Percentiles rank a stretch among this genome's conserved stretches.
Evolutionary conservation across 129 eudicot genomes (phyloP).

Genomic region (Rutidosis leptorrhynchoides): DNA sequence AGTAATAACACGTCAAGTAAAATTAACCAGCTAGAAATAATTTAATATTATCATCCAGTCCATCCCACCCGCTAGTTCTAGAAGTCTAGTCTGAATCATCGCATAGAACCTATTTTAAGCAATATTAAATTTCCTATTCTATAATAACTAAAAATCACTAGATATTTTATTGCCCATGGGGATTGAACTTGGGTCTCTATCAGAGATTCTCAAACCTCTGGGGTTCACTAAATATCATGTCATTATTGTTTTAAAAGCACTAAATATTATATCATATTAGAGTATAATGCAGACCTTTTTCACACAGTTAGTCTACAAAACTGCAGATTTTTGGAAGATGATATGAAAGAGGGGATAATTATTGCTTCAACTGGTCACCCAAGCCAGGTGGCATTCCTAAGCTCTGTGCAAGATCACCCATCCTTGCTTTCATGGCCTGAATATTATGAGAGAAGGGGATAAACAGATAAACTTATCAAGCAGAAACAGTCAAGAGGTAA

Average conservation of each 20-base stretch:
- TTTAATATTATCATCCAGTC: too few relatives aligned
- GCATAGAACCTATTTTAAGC: not conserved
- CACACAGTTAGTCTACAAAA: slow-evolving; percentile 40
- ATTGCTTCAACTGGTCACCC: slow-evolving; percentile 64
- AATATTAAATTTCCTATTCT: not conserved
- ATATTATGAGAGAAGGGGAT: slow-evolving; percentile 7
- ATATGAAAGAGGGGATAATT: slow-evolving; percentile 19
- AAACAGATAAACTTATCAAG: not conserved
- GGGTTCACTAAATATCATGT: too few relatives aligned
- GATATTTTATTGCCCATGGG: too few relatives aligned
- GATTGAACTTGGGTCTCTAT: too few relatives aligned
- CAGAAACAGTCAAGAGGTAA: not conserved
- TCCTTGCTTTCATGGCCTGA: slow-evolving; percentile 93
- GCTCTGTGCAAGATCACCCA: slow-evolving; percentile 93
- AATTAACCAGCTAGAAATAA: too few relatives aligned
- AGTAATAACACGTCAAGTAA: too few relatives aligned
- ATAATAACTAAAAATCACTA: too few relatives aligned
- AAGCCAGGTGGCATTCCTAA: slow-evolving; percentile 91
- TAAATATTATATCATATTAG: not conserved
- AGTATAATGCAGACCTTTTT: slow-evolving; percentile 23
- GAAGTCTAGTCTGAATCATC: not conserved
- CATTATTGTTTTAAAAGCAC: too few relatives aligned
- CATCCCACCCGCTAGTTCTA: too few relatives aligned
- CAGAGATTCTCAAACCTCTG: too few relatives aligned
- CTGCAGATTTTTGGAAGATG: slow-evolving; percentile 31